phyloP scores from a whole-genome alignment of 2,329 filamentous ascomycete species.

The Aspergillus thermomutatus region DNA sequence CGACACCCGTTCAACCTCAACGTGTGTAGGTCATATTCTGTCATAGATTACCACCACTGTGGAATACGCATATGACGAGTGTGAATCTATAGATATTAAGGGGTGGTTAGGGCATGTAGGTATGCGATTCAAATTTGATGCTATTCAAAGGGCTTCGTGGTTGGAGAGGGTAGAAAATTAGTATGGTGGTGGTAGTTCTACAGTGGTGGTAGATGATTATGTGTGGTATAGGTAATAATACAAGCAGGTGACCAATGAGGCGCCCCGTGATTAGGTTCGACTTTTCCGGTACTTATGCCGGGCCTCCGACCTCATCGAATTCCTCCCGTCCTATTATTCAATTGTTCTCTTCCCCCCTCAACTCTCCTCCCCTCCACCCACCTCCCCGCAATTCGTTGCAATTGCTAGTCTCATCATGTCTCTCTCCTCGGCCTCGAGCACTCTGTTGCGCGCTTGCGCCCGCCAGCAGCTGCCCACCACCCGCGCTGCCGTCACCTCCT shows the following conservation, averaged over 20 bases:
- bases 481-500: constrained; percentile 40
- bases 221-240: background rate
- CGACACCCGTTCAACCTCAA: too few species aligned
- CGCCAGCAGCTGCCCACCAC: constrained; percentile 45
- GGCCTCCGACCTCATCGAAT: constrained; percentile 31
- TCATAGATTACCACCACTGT: too few species aligned
- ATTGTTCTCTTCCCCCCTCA: constrained; percentile 14
- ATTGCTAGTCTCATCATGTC: constrained; percentile 37
- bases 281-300: constrained; percentile 18
- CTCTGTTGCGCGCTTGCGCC: constrained; percentile 61
- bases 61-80: too few species aligned
- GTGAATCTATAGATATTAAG: too few species aligned
- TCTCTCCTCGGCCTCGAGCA: constrained; percentile 65
- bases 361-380: constrained; percentile 11
- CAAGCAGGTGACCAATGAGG: constrained; percentile 36
- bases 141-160: too few species aligned
- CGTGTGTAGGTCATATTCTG: too few species aligned
- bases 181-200: background rate
- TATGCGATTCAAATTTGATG: too few species aligned
- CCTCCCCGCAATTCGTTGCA: constrained; percentile 32
- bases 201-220: background rate
- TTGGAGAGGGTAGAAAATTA: background rate
- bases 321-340: background rate
- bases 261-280: constrained; percentile 36
- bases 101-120: too few species aligned